Evolutionary conservation across 345 rosid species (phyloP), one percentile per base, ranked within the genome.

Genomic region (Euphorbia pulcherrima): DNA sequence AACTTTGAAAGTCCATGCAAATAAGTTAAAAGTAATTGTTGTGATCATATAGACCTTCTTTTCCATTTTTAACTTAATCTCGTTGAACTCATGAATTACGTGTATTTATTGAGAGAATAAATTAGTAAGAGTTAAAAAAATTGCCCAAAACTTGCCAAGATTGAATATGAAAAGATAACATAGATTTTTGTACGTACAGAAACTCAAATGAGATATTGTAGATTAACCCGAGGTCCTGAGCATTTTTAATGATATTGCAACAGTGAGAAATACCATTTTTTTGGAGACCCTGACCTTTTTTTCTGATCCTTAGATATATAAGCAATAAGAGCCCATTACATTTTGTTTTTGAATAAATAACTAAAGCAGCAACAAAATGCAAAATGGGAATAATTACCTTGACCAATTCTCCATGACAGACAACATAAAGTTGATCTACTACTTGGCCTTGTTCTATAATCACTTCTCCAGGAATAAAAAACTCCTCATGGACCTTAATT

Each of bases 381-480:
- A 17, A 0, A 8, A 73, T 39, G 41, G 41, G 7, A 56, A 64
- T 8, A 26, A 20, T 70, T 88, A 92, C 98, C 91, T 87, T 65
- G 86, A 92, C 95, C 90, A 92, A 61, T 74, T 72, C 77, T 56
- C 98, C 98, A 5, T 86, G 81, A 71, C 96, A 90, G 67, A 92
- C 75, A 64, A 92, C 74, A 75, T 85, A 92, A 37, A 92, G 85
- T 58, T 92, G 96, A 81, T 92, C 96, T 14, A 81, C 83, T 28
- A 69, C 72, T 0, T 83, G 82, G 69, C 90, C 98, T 64, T 90
- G 85, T 72, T 90, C 95, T 75, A 83, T 81, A 26, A 90, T 79
- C 62, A 87, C 87, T 79, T 92, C 95, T 37, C 98, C 90, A 3
- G 95, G 95, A 26, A 90, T 90, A 54, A 90, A 90, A 46, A 82